These are phyloP conservation scores for Aureobasidium uvarum DNA, from an alignment of 2,329 filamentous ascomycete genomes.

Conservation along the genomic window DNA sequence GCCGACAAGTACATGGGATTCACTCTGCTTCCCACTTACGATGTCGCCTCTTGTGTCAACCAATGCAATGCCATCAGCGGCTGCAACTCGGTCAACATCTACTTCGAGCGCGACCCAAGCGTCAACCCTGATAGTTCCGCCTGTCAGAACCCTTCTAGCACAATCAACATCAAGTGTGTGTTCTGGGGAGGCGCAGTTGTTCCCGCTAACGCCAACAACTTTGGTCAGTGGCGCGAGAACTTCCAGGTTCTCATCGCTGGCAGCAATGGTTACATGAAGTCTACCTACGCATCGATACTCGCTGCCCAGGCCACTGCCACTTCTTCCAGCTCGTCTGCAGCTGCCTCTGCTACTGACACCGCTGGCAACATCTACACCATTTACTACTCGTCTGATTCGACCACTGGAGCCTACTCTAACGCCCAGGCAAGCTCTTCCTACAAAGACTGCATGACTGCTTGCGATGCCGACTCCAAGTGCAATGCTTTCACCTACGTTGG, in stretches of 20 bases:
- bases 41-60: conserved; percentile 18
- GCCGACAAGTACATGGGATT: conserved; percentile 34
- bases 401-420: conserved; percentile 26
- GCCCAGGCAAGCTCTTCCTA: conserved; percentile 24
- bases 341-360: conserved; percentile 21
- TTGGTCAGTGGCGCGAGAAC: conserved; percentile 31
- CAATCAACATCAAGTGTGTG: conserved; percentile 1
- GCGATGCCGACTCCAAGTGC: conserved; percentile 24
- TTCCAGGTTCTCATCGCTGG: conserved; percentile 38
- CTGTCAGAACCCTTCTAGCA: neutral
- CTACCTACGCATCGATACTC: neutral
- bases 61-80: conserved; percentile 26
- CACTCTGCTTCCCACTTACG: conserved; percentile 25
- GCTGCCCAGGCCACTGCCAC: conserved; percentile 26
- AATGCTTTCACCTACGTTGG: conserved; percentile 29
- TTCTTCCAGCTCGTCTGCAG: neutral
- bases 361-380: conserved; percentile 24
- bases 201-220: conserved; percentile 28
- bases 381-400: conserved; percentile 25
- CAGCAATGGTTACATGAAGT: conserved; percentile 37
- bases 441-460: conserved; percentile 26
- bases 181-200: conserved; percentile 17
- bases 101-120: conserved; percentile 40
- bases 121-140: neutral
- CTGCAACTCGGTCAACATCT: conserved; percentile 29